Percentiles rank a stretch among this genome's conserved stretches.
Conservation (phyloP, 495 filamentous ascomycete genomes). For the Lentithecium fluviatile region DNA sequence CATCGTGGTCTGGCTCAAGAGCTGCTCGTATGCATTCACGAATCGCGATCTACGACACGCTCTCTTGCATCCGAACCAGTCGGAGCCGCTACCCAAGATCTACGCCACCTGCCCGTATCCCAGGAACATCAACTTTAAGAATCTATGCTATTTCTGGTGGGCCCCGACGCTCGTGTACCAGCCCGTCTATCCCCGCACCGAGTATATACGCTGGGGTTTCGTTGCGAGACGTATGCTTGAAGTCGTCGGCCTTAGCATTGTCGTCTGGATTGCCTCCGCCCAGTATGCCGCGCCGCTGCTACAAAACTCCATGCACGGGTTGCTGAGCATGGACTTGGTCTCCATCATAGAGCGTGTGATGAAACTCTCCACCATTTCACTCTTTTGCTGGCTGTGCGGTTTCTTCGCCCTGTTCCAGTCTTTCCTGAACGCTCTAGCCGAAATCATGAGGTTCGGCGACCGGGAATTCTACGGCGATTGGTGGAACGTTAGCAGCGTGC, state of each 20-base stretch:
- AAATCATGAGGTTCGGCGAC: conserved; percentile 86
- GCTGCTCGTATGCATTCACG: conserved; percentile 91
- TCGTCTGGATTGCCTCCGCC: conserved; percentile 89
- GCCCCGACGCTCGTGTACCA: conserved; percentile 96
- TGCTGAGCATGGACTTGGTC: conserved; percentile 74
- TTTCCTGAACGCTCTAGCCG: conserved; percentile 83
- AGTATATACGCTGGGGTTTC: conserved; percentile 77
- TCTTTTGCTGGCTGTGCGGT: conserved; percentile 93
- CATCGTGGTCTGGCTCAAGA: conserved; percentile 94
- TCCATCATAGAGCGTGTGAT: conserved; percentile 85
- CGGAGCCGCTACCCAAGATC: conserved; percentile 67
- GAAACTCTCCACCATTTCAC: conserved; percentile 89
- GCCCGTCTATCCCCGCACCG: conserved; percentile 85
- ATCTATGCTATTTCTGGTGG: conserved; percentile 94
- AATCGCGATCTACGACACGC: conserved; percentile 93
- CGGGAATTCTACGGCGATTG: conserved; percentile 93
- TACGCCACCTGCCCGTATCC: conserved; percentile 88
- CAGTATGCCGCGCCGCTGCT: conserved; percentile 92
- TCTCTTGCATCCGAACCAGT: conserved; percentile 63
- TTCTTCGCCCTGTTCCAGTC: conserved; percentile 97
- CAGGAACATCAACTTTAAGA: conserved; percentile 78
- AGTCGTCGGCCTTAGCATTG: conserved; percentile 67
- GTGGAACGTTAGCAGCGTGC: conserved; percentile 90
- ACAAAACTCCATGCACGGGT: conserved; percentile 81
- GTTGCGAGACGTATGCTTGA: conserved; percentile 79